Base-by-base conservation (phyloP, 176 grass and related monocot species). In the Oryza meridionalis region DNA sequence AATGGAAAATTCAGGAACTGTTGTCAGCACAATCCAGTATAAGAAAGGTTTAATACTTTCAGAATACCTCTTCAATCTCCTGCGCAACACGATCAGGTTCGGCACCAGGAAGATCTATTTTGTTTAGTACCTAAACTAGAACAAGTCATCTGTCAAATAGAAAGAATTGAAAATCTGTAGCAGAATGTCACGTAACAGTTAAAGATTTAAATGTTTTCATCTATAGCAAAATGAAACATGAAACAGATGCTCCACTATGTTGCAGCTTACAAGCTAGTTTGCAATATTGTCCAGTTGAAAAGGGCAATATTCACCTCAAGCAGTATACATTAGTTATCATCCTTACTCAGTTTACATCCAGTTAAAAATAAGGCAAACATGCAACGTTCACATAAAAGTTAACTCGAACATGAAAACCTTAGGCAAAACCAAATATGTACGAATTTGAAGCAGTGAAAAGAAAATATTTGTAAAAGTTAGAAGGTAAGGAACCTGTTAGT, bases 91-190 rank as follows among this genome's bases (percentile, higher is more conserved):
- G 89, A 75, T 98, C 92, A 67, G 95, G 95, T 80, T 95, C 95
- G 85, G 95, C 95, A 77, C 95, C 95, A 90, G 95, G 95, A 84
- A 98, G 91, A 88, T 98, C 95, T 90, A 98, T 98, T 92, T 98
- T 98, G 81, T 98, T 98, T 88, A 98, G 90, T 80, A 98, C 92
- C 95, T 98, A 81, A 81, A 87, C 58, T 73, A 89, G 43, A 87
- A 78, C 21, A 74, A 67, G 46, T 67, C 38, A 84, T 84, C 49
- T 65, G 49, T 77, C 27, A 77, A 80, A 86, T 67, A 86, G 7
- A 40, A 72, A 72, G 44, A 82, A 70, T 59, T 68, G 45, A 88
- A 46, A 88, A 82, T 42, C 21, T 42, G 64, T 59, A 86, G 53
- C 19, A 67, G 32, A 58, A 67, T 71, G 35, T 67, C 72, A 86